Evolutionary conservation across 2,329 filamentous ascomycete genomes (phyloP), one percentile per base, ranked within the genome.

Genomic region (Colletotrichum higginsianum): DNA sequence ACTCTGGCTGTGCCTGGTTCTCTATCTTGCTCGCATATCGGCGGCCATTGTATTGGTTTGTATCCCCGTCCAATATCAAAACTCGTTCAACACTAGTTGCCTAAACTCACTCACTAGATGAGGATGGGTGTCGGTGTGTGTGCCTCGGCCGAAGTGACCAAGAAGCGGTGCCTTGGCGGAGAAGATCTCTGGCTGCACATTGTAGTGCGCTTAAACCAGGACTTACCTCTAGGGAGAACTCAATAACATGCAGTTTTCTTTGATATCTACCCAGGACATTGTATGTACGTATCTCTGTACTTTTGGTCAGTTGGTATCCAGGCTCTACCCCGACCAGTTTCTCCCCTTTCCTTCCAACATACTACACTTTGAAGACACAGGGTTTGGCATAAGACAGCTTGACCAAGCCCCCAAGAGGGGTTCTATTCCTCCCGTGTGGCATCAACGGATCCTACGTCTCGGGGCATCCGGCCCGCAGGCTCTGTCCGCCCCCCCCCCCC

Each of bases 361-460:
- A 67, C 56, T 57, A 67, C 64, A 57, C 56, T 40, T 57, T 42
- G n/a, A 65, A 65, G 66, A 52, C 50, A 30, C 44, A 21, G 35
- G 30, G 21, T 18, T n/a, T n/a, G 9, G 26, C 15, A 35, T 4
- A 21, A 3, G 7, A 30, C 23, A 3, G 16, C 16, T n/a, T 38
- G 35, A 38, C 2, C 35, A 11, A 18, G 23, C 5, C 3, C 23
- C 11, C 2, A 23, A 12, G 18, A 67, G 38, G 23, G 16, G 47
- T 55, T 47, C 15, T n/a, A 18, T n/a, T 49, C 30, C n/a, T 49
- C 30, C 23, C 30, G n/a, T 23, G 21, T 47, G 11, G 12, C 40
- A 63, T 63, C 35, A 40, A 65, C 11, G 40, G 21, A 65, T 58
- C 30, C 26, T 11, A 58, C 35, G 23, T 15, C 52, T 23, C 42